A percentile compares a stretch with the other conserved stretches of the same genome.
These are phyloP conservation scores for Hypoxylon fragiforme DNA, from an alignment of 495 filamentous ascomycete species.

Conservation along the genomic window DNA sequence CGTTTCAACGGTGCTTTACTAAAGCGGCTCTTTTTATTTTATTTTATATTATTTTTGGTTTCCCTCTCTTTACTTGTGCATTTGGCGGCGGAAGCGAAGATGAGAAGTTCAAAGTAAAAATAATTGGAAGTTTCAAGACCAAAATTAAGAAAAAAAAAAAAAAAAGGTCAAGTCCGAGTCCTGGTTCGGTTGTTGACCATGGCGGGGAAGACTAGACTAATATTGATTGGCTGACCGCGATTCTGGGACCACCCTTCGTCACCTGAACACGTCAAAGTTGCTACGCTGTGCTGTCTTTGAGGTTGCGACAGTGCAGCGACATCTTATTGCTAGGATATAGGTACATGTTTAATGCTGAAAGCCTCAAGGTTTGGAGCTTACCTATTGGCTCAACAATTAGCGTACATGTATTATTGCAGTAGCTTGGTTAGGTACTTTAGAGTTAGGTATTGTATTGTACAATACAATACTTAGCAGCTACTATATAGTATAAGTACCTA, in stretches of 20 bases:
- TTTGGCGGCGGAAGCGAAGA: neutral
- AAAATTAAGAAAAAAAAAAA: constrained; percentile 10
- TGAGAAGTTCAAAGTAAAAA: too few species aligned
- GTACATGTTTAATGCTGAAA: neutral
- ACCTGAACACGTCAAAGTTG: constrained; percentile 36
- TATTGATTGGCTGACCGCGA: constrained; percentile 24
- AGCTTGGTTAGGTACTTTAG: too few species aligned
- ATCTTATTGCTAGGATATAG: too few species aligned
- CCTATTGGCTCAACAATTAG: neutral
- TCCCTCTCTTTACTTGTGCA: too few species aligned
- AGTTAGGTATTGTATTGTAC: neutral
- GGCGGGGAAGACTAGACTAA: constrained; percentile 23
- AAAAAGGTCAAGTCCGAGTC: constrained; percentile 25
- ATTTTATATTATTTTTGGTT: too few species aligned
- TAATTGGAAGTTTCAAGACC: too few species aligned
- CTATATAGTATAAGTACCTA: too few species aligned
- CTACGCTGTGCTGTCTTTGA: constrained; percentile 26
- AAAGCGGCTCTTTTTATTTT: too few species aligned
- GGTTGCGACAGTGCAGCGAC: too few species aligned
- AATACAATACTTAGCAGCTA: neutral
- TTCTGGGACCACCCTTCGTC: constrained; percentile 33
- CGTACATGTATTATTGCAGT: neutral
- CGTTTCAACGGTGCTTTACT: too few species aligned
- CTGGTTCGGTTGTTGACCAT: constrained; percentile 25
- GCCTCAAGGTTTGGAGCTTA: neutral